A percentile compares a stretch with the other conserved stretches of the same genome.
phyloP scores from a whole-genome alignment of 2,329 filamentous ascomycete genomes.

The Pseudocercospora ulei region DNA sequence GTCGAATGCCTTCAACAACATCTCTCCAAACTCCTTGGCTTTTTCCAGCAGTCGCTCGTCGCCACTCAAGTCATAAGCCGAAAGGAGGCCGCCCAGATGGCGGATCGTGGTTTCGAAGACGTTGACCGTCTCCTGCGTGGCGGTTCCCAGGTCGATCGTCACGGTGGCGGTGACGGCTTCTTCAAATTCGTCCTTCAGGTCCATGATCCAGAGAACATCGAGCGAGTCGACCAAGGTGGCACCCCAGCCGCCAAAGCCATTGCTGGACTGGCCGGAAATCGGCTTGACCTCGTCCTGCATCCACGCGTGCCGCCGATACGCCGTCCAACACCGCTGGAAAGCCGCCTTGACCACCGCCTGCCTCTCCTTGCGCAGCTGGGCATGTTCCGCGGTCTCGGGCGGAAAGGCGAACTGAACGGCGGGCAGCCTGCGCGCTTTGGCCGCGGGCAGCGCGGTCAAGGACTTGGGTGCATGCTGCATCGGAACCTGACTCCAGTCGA shows the following conservation, averaged over 20 bases:
- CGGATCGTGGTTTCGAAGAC: slow-evolving; percentile 45
- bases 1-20: slow-evolving; percentile 44
- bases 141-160: slow-evolving; percentile 38
- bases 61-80: slow-evolving; percentile 34
- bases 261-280: slow-evolving; percentile 35
- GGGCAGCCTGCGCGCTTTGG: slow-evolving; percentile 35
- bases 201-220: slow-evolving; percentile 22
- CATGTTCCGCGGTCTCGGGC: slow-evolving; percentile 31
- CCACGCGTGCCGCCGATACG: slow-evolving; percentile 41
- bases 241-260: slow-evolving; percentile 43
- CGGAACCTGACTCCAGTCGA: slow-evolving; percentile 38
- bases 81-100: slow-evolving; percentile 35
- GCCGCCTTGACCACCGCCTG: slow-evolving; percentile 37
- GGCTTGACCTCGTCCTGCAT: slow-evolving; percentile 43
- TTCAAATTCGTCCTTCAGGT: slow-evolving; percentile 41
- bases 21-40: slow-evolving; percentile 35
- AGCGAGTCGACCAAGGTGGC: slow-evolving; percentile 36
- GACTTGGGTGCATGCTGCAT: slow-evolving; percentile 37
- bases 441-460: slow-evolving; percentile 35
- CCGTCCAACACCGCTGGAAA: slow-evolving; percentile 40
- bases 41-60: slow-evolving; percentile 34
- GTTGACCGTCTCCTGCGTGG: slow-evolving; percentile 37
- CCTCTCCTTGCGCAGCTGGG: slow-evolving; percentile 32
- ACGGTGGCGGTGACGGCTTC: slow-evolving; percentile 40
- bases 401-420: slow-evolving; percentile 39